phyloP scores from a whole-genome alignment of 1,139 yeast species.

The Blastobotrys proliferans region DNA sequence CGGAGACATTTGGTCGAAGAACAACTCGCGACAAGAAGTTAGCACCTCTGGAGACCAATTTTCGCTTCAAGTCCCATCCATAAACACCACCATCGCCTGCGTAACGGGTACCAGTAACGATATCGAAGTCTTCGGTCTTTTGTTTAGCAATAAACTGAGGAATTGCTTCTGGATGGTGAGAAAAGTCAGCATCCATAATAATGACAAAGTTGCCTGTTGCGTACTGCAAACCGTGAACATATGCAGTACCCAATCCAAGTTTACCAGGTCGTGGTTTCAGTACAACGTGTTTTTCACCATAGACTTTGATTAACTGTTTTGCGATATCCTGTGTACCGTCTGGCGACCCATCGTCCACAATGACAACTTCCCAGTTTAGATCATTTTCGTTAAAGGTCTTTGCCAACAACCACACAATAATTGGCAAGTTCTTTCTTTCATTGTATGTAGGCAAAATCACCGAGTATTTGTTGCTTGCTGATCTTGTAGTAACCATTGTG shows the following conservation, averaged over 20 bases:
- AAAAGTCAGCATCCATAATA: constrained; percentile 84
- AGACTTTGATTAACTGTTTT: constrained; percentile 55
- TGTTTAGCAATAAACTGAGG: constrained; percentile 72
- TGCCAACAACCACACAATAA: constrained; percentile 65
- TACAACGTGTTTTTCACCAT: constrained; percentile 61
- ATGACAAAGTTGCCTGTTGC: constrained; percentile 74
- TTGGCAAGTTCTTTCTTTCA: constrained; percentile 66
- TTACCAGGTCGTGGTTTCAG: constrained; percentile 75
- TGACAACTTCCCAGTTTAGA: constrained; percentile 72
- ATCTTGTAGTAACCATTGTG: constrained; percentile 11
- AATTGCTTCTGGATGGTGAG: constrained; percentile 74
- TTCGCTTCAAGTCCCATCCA: constrained; percentile 83
- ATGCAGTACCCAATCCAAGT: constrained; percentile 75
- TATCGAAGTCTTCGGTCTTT: constrained; percentile 59
- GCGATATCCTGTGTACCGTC: constrained; percentile 81
- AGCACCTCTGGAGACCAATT: constrained; percentile 76
- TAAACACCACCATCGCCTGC: constrained; percentile 81
- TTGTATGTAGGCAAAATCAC: constrained; percentile 78
- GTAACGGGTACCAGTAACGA: constrained; percentile 82
- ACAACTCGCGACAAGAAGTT: constrained; percentile 71
- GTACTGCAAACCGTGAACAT: constrained; percentile 70
- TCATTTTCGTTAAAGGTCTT: constrained; percentile 60
- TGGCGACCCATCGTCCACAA: constrained; percentile 79
- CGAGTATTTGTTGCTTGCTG: constrained; percentile 52
- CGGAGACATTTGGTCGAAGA: constrained; percentile 70